Evolutionary conservation across 306 rosid genomes (phyloP).

Genomic region (Biancaea sappan): DNA sequence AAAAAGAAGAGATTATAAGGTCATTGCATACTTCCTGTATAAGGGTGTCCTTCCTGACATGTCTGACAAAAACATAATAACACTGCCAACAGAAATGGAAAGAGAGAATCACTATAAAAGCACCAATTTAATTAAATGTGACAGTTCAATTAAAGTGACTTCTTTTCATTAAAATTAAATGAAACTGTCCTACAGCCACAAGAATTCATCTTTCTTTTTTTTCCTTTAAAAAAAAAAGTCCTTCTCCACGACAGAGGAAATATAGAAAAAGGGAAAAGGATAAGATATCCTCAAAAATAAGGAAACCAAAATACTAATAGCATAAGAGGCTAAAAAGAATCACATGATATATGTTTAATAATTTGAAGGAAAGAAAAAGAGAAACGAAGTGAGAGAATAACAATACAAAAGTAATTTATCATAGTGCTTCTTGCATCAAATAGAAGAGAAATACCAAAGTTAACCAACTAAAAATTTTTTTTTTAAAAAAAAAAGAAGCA

Average conservation of each 20-base stretch:
- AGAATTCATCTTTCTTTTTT: background rate
- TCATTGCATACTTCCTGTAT: conserved; percentile 80
- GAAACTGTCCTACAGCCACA: conserved; percentile 25
- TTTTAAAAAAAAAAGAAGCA: conserved; percentile 6
- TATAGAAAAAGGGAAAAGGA: background rate
- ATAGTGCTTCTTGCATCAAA: background rate
- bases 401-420: conserved; percentile 24
- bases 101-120: conserved; percentile 40
- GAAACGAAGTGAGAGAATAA: background rate
- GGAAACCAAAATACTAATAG: background rate
- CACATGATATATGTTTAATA: conserved; percentile 18
- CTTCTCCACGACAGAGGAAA: background rate
- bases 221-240: background rate
- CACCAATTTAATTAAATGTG: conserved; percentile 15
- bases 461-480: no score
- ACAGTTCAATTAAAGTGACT: conserved; percentile 11
- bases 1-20: conserved; percentile 29
- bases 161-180: conserved; percentile 30
- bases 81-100: conserved; percentile 60
- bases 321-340: background rate
- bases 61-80: conserved; percentile 86
- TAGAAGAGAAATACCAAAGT: conserved; percentile 4
- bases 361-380: conserved; percentile 19
- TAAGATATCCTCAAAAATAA: background rate
- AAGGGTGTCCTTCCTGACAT: conserved; percentile 90